Base-by-base conservation (phyloP, 345 rosid genomes). In the Cardamine resedifolia region DNA sequence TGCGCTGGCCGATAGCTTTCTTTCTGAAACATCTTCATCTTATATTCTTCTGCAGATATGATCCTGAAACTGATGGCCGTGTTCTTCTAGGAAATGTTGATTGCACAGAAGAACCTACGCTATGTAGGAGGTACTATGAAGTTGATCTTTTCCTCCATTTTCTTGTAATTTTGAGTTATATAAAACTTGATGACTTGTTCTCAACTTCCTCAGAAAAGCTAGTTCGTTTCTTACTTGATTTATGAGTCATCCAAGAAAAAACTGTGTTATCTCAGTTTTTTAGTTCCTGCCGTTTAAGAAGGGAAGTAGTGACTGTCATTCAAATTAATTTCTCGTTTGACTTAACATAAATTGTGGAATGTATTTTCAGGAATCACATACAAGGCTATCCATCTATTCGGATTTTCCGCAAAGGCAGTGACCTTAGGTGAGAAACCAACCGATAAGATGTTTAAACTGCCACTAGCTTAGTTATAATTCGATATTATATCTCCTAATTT, bases 321-420 rank as follows among this genome's bases (percentile, higher is more conserved):
- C 15, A 10, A 10, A 38, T 19, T 56, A 15, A 39, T 20, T 43
- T 62, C 36, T 34, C 28, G 31, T 60, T 63, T 76, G 31, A 57
- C 9, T 23, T 48, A 10, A 49, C 63, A 56, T 16, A 28, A 57
- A 21, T 57, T 39, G 45, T 64, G 67, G 20, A 36, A 56, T 76
- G 24, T 57, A 12, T 20, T 20, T 76, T 74, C 86, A 92, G 98
- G 86, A 72, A 87, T 81, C 99, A 96, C 82, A 79, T 96, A 66
- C 99, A 96, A 81, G 99, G 92, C 26, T 96, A 96, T 81, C 99
- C 98, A 58, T 91, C 99, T 26, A 86, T 96, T 84, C 90, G 99
- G 66, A 96, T 96, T 79, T 96, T 96, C 70, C 99, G 96, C 62
- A 88, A 86, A 82, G 99, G 99, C 74, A 90, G 83, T 77, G 95